Evolutionary conservation across 305 asterid genomes (phyloP), one percentile per base, ranked within the genome.

Genomic region (Solanum hybrid): DNA sequence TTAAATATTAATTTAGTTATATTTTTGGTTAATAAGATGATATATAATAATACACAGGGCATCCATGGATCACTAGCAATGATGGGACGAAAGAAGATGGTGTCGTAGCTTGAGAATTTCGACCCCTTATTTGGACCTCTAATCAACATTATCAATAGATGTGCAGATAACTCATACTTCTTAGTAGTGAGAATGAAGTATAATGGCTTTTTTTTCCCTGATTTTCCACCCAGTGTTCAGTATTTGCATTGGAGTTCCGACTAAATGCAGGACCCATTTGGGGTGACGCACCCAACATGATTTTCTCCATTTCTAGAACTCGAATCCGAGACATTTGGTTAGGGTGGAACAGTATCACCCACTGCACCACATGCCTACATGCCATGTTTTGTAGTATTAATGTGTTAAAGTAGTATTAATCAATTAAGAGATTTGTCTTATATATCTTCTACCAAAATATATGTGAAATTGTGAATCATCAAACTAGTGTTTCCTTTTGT

Each of bases 11-110:
- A 15, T 81, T 14, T 34, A 40, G 4, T 42, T 7, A 40, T 81
- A 38, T 81, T 64, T 8, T 81, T 8, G 69, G 69, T 38, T 38
- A 38, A 81, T 40, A 32, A 26, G 86, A 6, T 80, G 24, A 80
- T 40, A 12, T 81, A 26, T 19, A 7, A n/a, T 6, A 24, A 91
- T 90, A 76, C 86, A 91, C 8, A 93, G 91, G 76, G 76, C 36
- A 87, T 42, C 36, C 89, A 87, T 87, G 89, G 89, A 87, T 76
- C 45, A 76, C 36, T 29, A 76, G 76, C 86, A 76, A 76, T 15
- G 86, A 87, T 79, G 90, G 56, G 76, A 88, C 27, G 32, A 91
- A 90, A 64, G 24, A 10, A 79, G 90, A 71, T 24, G 51, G 32
- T 45, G 89, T 72, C 32, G 72, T 90, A 51, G 87, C 88, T 22